phyloP scores from a whole-genome alignment of 2,329 filamentous ascomycete genomes.

The Calonectria henricotiae region DNA sequence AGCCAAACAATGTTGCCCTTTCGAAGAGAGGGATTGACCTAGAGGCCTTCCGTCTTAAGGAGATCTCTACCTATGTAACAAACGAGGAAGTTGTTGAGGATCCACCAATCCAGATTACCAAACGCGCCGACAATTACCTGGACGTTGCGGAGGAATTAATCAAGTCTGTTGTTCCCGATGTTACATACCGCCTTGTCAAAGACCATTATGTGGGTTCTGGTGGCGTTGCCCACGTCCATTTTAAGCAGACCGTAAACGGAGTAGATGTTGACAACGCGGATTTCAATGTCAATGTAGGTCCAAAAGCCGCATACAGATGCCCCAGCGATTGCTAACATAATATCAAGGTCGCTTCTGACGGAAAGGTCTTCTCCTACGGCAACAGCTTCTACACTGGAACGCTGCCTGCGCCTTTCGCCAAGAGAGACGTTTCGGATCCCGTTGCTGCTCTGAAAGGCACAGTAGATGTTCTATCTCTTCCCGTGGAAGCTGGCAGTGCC shows the following conservation, averaged over 20 bases:
- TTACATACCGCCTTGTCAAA: constrained; percentile 66
- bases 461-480: constrained; percentile 55
- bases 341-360: constrained; percentile 64
- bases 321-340: not conserved
- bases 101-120: constrained; percentile 47
- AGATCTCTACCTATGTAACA: constrained; percentile 53
- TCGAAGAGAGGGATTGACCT: constrained; percentile 56
- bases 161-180: constrained; percentile 57
- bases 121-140: constrained; percentile 58
- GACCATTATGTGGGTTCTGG: constrained; percentile 72
- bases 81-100: constrained; percentile 44
- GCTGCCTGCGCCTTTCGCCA: constrained; percentile 60
- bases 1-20: constrained; percentile 44
- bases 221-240: constrained; percentile 72
- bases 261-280: constrained; percentile 75
- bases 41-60: constrained; percentile 55
- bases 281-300: constrained; percentile 73
- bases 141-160: constrained; percentile 64
- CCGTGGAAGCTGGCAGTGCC: constrained; percentile 51
- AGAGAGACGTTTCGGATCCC: constrained; percentile 62
- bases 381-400: constrained; percentile 65
- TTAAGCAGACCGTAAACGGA: constrained; percentile 73
- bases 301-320: accelerated
- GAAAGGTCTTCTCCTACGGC: constrained; percentile 72
- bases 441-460: constrained; percentile 63